A percentile compares a stretch with the other conserved stretches of the same genome.
Conservation (phyloP, 768 basidiomycete species). For the Hortiboletus flavorubellus region DNA sequence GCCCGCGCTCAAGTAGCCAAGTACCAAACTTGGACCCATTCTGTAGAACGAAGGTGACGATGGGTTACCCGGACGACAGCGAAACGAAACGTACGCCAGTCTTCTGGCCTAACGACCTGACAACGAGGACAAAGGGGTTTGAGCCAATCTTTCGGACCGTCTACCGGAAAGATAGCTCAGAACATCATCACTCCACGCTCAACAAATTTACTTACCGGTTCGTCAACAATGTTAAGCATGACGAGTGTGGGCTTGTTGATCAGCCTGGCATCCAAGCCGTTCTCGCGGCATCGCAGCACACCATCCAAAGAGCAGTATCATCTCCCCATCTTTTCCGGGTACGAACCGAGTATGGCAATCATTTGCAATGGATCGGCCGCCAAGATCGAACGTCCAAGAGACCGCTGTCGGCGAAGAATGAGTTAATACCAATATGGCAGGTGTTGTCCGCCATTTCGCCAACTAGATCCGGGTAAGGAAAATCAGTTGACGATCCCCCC, state of each 20-base stretch:
- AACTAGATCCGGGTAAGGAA: conserved; percentile 35
- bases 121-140: conserved; percentile 77
- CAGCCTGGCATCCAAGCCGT: conserved; percentile 77
- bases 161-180: conserved; percentile 25
- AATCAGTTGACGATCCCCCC: not conserved
- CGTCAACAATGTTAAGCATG: conserved; percentile 79
- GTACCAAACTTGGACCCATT: conserved; percentile 84
- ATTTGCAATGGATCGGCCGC: conserved; percentile 80
- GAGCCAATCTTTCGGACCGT: conserved; percentile 67
- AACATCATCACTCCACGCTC: not conserved
- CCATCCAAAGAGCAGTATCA: conserved; percentile 84
- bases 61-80: not conserved
- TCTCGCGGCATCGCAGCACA: conserved; percentile 65
- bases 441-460: conserved; percentile 68
- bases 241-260: conserved; percentile 87
- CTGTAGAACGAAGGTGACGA: conserved; percentile 19
- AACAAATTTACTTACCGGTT: conserved; percentile 46
- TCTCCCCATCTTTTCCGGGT: conserved; percentile 87
- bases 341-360: conserved; percentile 79
- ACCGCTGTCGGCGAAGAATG: conserved; percentile 85
- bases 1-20: conserved; percentile 78
- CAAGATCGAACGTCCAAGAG: conserved; percentile 74
- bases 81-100: conserved; percentile 54
- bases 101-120: conserved; percentile 87
- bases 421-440: conserved; percentile 75